Conservation (phyloP, 305 asterid species). For the Ilex paraguariensis region DNA sequence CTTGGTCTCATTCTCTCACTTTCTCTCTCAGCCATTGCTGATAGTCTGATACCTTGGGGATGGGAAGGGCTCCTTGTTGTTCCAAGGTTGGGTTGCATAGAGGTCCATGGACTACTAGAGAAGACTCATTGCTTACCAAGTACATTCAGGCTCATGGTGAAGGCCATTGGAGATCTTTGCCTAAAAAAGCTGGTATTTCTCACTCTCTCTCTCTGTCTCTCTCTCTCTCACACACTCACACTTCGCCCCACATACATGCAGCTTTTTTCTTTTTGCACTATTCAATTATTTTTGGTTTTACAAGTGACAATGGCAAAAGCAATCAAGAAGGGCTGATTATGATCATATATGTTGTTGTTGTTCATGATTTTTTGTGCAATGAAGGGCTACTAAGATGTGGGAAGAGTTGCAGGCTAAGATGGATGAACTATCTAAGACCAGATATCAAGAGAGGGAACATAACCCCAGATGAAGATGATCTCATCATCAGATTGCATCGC, state of each 20-base stretch:
- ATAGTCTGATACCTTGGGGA: too few relatives aligned
- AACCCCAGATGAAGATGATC: slow-evolving; percentile 2
- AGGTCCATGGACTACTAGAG: slow-evolving; percentile 3
- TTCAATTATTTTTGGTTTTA: too few relatives aligned
- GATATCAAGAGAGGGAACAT: slow-evolving; percentile 8
- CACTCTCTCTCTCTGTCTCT: too few relatives aligned
- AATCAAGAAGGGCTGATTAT: too few relatives aligned
- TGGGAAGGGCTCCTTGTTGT: neutral
- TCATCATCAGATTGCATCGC: slow-evolving; percentile 4
- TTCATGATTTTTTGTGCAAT: neutral
- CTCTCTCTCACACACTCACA: too few relatives aligned
- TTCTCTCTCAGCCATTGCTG: too few relatives aligned
- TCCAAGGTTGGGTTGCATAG: slow-evolving; percentile 1
- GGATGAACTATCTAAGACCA: slow-evolving; percentile 2
- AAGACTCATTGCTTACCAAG: slow-evolving; percentile 4
- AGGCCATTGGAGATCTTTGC: slow-evolving; percentile 9
- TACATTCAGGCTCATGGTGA: slow-evolving; percentile 5
- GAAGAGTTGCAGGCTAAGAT: slow-evolving; percentile 7
- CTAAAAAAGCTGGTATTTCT: slow-evolving; percentile 2
- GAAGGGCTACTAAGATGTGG: slow-evolving; percentile 7
- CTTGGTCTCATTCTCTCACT: too few relatives aligned
- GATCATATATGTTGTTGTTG: too few relatives aligned
- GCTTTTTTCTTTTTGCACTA: too few relatives aligned
- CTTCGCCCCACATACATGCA: too few relatives aligned
- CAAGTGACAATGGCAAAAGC: too few relatives aligned